Percentiles rank a stretch among this genome's conserved stretches.
These are phyloP conservation scores for Sarocladiaceae sp. DNA, from an alignment of 2,329 filamentous ascomycete genomes.

Conservation along the genomic window DNA sequence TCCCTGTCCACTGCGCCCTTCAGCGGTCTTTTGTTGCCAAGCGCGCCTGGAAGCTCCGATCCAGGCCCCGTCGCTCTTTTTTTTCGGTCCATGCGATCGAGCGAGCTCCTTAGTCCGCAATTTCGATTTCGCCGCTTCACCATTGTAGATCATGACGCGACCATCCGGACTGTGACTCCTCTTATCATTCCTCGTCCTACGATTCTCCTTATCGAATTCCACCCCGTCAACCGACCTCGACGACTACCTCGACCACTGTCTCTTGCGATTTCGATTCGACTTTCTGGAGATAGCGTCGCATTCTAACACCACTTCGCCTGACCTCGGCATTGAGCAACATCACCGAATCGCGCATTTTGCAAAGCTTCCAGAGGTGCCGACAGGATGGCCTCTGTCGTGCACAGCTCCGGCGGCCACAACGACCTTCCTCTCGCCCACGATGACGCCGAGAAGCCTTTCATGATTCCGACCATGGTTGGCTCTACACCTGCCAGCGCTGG, in stretches of 20 bases:
- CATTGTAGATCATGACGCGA: conserved; percentile 7
- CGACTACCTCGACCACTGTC: not conserved
- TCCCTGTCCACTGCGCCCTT: no score
- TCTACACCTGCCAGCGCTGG: conserved; percentile 14
- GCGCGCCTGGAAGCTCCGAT: not conserved
- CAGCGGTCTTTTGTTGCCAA: not conserved
- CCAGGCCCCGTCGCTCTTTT: not conserved
- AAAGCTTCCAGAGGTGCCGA: conserved; percentile 2
- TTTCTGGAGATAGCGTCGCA: no score
- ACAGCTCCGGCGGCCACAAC: conserved; percentile 19
- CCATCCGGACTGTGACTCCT: not conserved
- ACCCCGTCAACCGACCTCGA: no score
- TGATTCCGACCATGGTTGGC: conserved; percentile 24
- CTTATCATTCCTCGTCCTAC: not conserved
- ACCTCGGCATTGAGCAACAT: not conserved
- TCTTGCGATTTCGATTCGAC: not conserved
- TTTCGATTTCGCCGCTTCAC: not conserved
- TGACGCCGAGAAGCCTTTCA: conserved; percentile 20
- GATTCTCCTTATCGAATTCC: not conserved
- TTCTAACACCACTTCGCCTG: not conserved
- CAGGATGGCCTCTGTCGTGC: conserved; percentile 18
- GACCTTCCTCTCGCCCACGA: conserved; percentile 10
- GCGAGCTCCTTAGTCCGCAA: not conserved
- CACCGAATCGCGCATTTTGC: conserved; percentile 2
- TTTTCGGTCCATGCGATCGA: conserved; percentile 2